Conservation (phyloP, 768 basidiomycete species). For the Mrakia hoshinonis region DNA sequence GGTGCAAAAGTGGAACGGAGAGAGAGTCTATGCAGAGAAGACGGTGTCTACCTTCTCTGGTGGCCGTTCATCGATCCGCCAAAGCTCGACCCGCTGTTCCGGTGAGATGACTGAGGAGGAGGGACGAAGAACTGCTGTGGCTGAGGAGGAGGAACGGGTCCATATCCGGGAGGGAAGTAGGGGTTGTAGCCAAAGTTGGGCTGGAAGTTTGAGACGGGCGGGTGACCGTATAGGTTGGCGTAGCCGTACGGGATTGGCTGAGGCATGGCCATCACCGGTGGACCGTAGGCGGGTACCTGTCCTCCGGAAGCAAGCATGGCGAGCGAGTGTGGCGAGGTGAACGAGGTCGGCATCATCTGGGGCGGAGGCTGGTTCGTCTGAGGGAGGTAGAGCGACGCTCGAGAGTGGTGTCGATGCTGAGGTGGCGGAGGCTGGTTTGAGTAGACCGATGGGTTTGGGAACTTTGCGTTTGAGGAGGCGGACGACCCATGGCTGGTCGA, state of each 20-base stretch:
- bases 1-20: no score
- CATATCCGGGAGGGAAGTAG: conserved; percentile 3
- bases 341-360: neutral
- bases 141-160: neutral
- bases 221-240: neutral
- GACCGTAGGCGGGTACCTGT: neutral
- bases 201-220: neutral
- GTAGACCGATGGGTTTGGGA: neutral
- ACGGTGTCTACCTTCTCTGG: neutral
- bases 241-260: conserved; percentile 1
- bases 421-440: neutral
- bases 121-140: neutral
- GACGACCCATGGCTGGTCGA: neutral
- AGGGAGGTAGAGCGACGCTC: neutral
- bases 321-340: neutral
- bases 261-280: neutral
- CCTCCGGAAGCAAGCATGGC: neutral
- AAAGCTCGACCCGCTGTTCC: neutral
- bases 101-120: conserved; percentile 4
- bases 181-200: neutral
- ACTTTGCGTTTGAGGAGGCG: neutral
- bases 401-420: neutral
- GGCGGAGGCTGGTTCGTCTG: neutral
- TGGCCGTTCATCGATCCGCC: neutral
- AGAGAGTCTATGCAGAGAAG: no score